A percentile compares a stretch with the other conserved stretches of the same genome.
phyloP scores from a whole-genome alignment of 768 basidiomycete species.

The Harrya chromipes region DNA sequence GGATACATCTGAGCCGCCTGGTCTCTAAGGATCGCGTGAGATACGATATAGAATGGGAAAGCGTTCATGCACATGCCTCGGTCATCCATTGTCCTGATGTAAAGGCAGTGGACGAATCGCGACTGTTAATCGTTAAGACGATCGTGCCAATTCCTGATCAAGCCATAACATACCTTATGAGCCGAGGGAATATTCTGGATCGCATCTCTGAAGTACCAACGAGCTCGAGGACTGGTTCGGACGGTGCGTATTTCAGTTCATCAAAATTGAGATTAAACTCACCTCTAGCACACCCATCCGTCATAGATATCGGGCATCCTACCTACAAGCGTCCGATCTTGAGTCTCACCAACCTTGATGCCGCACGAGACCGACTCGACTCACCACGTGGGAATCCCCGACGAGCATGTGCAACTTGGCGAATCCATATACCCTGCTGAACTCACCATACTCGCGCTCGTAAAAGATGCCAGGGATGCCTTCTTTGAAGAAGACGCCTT shows the following conservation, averaged over 20 bases:
- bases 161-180: constrained; percentile 48
- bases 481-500: constrained; percentile 59
- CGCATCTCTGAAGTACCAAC: constrained; percentile 59
- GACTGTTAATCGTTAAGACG: constrained; percentile 37
- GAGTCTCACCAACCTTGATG: background rate
- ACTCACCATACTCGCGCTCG: constrained; percentile 56
- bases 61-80: constrained; percentile 40
- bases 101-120: constrained; percentile 57
- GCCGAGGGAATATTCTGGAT: constrained; percentile 51
- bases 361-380: constrained; percentile 7
- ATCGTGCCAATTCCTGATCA: background rate
- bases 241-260: background rate
- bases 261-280: constrained; percentile 3
- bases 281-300: constrained; percentile 71
- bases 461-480: constrained; percentile 68
- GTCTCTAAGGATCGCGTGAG: constrained; percentile 39
- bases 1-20: constrained; percentile 75
- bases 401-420: constrained; percentile 60
- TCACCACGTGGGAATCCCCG: constrained; percentile 62
- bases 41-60: background rate
- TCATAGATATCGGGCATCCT: constrained; percentile 76
- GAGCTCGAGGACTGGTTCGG: constrained; percentile 55
- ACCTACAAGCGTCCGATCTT: constrained; percentile 36
- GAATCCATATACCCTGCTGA: constrained; percentile 63
- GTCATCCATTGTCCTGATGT: constrained; percentile 88